Evolutionary conservation across 1,284 basidiomycete species (phyloP), one percentile per base, ranked within the genome.

Genomic region (Dichomitus squalens): DNA sequence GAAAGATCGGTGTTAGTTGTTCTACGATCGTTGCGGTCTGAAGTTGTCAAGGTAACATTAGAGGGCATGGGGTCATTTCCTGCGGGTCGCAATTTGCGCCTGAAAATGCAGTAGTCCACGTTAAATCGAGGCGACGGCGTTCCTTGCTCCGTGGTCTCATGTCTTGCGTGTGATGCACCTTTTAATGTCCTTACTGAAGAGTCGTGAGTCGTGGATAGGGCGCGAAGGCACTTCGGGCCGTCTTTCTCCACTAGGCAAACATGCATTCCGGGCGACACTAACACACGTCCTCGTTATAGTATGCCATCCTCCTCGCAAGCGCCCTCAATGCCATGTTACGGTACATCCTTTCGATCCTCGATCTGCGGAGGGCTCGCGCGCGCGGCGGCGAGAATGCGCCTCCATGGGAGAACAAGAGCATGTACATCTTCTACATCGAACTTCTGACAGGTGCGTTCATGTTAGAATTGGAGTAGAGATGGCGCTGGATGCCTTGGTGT

Each of bases 371-470:
- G 38, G 92, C 93, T 2, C 82, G 83, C 51, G 75, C 77, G 49
- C 78, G 90, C 56, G 93, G 93, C 21, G 88, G 92, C 31, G 92
- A 90, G 66, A 92, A 92, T 70, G 93, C 93, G 0, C 92, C 93
- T 57, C 85, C 89, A 47, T 99, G 96, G 97, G 96, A 99, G 73
- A 89, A 92, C 68, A 99, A 99, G 80, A 96, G 93, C 77, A 96
- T 98, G 87, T 96, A 89, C 79, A 79, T 94, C 14, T 97, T 98
- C 77, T 98, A 97, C 70, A 87, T 98, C 62, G 96, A 98, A 67
- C 77, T 98, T 41, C 80, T 82, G n/a, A 96, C 95, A 49, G 93
- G 94, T 93, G 65, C 53, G 50, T 47, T 43, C 25, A 3, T 16
- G 6, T 21, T 25, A 8, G 16, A 46, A 4, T 18, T n/a, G 9